Base-by-base conservation (phyloP, 192 early-diverging fungal species). In the Podila verticillata region DNA sequence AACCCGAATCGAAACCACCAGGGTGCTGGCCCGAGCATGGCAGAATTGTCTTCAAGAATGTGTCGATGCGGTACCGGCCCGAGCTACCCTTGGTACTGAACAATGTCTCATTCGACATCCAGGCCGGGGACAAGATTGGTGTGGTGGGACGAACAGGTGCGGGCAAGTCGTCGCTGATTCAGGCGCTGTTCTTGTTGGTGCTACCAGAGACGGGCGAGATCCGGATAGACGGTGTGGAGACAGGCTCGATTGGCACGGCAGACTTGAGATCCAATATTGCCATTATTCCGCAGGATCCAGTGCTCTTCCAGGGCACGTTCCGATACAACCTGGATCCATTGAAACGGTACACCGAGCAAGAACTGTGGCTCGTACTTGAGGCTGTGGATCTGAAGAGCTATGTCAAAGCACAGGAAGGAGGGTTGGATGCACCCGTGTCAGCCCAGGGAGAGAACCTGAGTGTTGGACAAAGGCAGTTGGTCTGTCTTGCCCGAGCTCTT, bases 101-200 rank as follows among this genome's bases (percentile, higher is more conserved):
- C 47, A 80, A 84, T 26, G 79, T 99, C 22, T 88, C 87, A 13
- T 90, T 96, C 56, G 28, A 36, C 0, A 88, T 96, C 57, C 74
- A 83, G 0, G 79, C 90, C 4, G 73, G 75, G 20, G 83, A 88
- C 67, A 96, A 95, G 68, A 92, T 98, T 74, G 97, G 95, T 28
- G 90, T 98, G 3, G 95, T 96, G 22, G 96, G 96, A 4, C 68
- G 95, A 22, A 94, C 95, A 5, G 95, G 94, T 30, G 89, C 93
- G 6, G 94, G 94, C 20, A 96, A 96, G 70, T 91, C 90, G 29
- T 92, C 92, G 7, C 73, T 97, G 48, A 88, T 90, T n/a, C 83
- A 93, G 61, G 89, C 94, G 1, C 86, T 96, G 51, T 87, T 96
- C 61, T 87, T 94, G 8, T 87, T 97, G 35, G 70, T 91, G 10